Percentiles rank a stretch among this genome's conserved stretches.
Evolutionary conservation across 2,329 filamentous ascomycete genomes (phyloP).

Genomic region (Trichoderma simmonsii): DNA sequence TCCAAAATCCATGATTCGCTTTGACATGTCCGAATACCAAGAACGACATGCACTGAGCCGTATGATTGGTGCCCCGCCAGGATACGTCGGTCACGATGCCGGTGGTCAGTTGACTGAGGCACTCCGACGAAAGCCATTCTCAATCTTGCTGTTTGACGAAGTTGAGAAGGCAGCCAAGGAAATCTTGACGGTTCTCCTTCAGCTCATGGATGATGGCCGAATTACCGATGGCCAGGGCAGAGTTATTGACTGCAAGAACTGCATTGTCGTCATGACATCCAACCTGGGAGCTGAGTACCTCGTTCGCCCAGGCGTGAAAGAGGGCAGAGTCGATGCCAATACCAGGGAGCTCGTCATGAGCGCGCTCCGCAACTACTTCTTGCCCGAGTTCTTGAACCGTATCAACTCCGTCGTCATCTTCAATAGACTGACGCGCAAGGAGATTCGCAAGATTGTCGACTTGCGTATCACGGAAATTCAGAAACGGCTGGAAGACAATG

Average conservation of each 20-base stretch:
- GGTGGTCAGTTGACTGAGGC: constrained; percentile 95
- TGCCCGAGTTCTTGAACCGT: constrained; percentile 97
- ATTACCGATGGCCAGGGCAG: constrained; percentile 98
- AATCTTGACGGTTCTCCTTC: constrained; percentile 91
- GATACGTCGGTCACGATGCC: constrained; percentile 94
- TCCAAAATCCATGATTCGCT: constrained; percentile 93
- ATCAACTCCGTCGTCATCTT: constrained; percentile 97
- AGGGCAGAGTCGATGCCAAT: constrained; percentile 80
- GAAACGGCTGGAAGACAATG: constrained; percentile 80
- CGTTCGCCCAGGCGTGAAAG: constrained; percentile 70
- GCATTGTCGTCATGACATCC: constrained; percentile 98
- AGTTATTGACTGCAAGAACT: constrained; percentile 92
- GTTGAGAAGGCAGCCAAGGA: constrained; percentile 99
- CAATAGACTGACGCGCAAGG: constrained; percentile 84
- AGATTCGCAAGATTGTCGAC: constrained; percentile 96
- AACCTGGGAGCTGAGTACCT: constrained; percentile 95
- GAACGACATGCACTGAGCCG: constrained; percentile 91
- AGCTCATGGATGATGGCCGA: constrained; percentile 98
- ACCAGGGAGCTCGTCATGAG: constrained; percentile 89
- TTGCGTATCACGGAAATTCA: constrained; percentile 85
- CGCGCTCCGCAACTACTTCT: constrained; percentile 89
- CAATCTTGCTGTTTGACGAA: constrained; percentile 95
- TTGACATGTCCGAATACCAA: constrained; percentile 99
- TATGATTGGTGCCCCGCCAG: constrained; percentile 96
- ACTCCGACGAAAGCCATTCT: constrained; percentile 91